These are phyloP conservation scores for Fusarium lyarnte DNA, from an alignment of 2,329 filamentous ascomycete species.

Conservation along the genomic window DNA sequence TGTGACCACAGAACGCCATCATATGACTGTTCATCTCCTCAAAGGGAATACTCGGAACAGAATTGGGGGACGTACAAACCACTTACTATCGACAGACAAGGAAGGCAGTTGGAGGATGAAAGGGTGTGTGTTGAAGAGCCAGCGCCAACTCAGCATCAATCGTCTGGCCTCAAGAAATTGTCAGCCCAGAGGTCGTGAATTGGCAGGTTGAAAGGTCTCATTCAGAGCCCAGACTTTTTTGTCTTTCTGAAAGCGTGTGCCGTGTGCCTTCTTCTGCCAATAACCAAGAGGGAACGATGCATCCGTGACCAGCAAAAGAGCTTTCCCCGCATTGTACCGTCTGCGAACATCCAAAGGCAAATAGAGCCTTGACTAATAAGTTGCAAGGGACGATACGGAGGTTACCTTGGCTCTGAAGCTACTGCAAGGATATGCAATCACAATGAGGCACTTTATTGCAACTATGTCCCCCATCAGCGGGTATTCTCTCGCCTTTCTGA, in stretches of 20 bases:
- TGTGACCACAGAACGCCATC: slow-evolving; percentile 30
- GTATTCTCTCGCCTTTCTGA: neutral
- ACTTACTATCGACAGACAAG: slow-evolving; percentile 4
- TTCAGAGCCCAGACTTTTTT: slow-evolving; percentile 22
- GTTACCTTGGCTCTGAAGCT: slow-evolving; percentile 30
- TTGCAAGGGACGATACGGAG: slow-evolving; percentile 15
- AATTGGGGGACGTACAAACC: slow-evolving; percentile 24
- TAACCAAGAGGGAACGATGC: slow-evolving; percentile 23
- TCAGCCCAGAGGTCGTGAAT: slow-evolving; percentile 15
- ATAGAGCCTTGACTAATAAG: slow-evolving; percentile 19
- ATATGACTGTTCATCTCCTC: slow-evolving; percentile 28
- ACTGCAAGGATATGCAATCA: slow-evolving; percentile 31
- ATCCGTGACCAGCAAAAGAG: slow-evolving; percentile 32
- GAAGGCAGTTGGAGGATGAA: slow-evolving; percentile 6
- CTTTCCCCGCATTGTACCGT: slow-evolving; percentile 34
- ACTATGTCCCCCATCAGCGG: neutral
- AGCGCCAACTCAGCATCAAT: slow-evolving; percentile 17
- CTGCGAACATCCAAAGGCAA: slow-evolving; percentile 16
- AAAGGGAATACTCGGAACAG: slow-evolving; percentile 26
- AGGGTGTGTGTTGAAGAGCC: slow-evolving; percentile 24
- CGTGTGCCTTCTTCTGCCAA: slow-evolving; percentile 27
- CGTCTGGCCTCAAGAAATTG: slow-evolving; percentile 21
- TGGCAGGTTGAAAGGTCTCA: slow-evolving; percentile 9
- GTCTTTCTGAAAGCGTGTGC: slow-evolving; percentile 24
- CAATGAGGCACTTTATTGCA: slow-evolving; percentile 20